Base-by-base conservation (phyloP, 352 stramenopile genomes). In the Plasmopara viticola region DNA sequence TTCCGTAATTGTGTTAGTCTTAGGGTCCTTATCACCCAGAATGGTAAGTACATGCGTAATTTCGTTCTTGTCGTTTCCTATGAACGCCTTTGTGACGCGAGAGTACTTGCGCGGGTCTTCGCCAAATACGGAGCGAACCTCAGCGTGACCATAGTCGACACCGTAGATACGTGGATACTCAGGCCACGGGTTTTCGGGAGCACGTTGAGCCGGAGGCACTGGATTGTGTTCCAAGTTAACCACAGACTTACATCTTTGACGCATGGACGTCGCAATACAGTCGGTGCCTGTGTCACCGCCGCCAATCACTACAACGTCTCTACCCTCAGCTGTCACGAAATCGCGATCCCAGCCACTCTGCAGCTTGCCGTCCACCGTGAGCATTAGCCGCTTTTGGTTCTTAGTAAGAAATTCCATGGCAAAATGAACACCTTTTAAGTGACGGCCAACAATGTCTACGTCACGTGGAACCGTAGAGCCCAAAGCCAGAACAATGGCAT, bases 221-320 rank as follows among this genome's bases (percentile, higher is more conserved):
- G 90, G 72, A 75, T 98, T 97, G 58, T 97, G 83, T 66, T 99
- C 96, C 55, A 99, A 86, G 73, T 98, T 98, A 35, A 95, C 86
- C 31, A 98, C 86, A 33, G 84, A 97, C 64, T 97, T 98, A 85
- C 94, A 98, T 15, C 90, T 84, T 45, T 97, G 89, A 29, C 96
- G 90, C 92, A 99, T 98, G 33, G 91, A 97, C 35, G 96, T 98
- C 33, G 95, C 96, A 69, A 99, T 98, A 75, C 95, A 99, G 77
- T 99, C 96, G 29, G 96, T 99, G 49, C 95, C 95, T 9, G 96
- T 99, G 58, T 97, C 88, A 57, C 95, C 95, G 44, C 95, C 95
- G 45, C 96, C 96, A 81, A 99, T 98, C 0, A 99, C 95, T 35
- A 99, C 95, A 0, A 99, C 96, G 67, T 98, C 90, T 71, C 97